phyloP scores from a whole-genome alignment of 2,329 filamentous ascomycete species.

The Scopulariopsis brevicaulis region DNA sequence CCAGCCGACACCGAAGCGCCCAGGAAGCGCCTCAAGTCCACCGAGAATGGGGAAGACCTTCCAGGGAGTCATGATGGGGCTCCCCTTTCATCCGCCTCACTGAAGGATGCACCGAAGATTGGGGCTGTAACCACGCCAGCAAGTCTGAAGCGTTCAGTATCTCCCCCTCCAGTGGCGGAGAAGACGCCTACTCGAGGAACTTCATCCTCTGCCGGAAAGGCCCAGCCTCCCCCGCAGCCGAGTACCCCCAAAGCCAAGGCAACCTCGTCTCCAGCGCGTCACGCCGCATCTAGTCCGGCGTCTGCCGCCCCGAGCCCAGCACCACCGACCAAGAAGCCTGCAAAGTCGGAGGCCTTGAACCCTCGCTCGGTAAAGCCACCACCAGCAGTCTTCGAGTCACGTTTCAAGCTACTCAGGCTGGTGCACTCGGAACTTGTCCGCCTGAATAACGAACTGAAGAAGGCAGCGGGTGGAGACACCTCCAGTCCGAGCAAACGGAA shows the following conservation, averaged over 20 bases:
- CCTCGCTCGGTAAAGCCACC: constrained; percentile 51
- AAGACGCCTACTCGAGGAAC: not conserved
- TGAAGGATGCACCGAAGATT: not conserved
- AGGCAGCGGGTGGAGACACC: constrained; percentile 16
- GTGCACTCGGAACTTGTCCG: constrained; percentile 55
- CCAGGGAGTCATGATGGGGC: not conserved
- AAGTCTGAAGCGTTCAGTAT: not conserved
- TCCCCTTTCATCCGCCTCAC: not conserved
- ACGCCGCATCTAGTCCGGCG: not conserved
- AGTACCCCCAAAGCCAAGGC: not conserved
- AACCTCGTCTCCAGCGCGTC: not conserved
- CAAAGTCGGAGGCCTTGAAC: constrained; percentile 46
- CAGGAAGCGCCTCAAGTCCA: constrained; percentile 16
- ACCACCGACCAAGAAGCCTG: constrained; percentile 8
- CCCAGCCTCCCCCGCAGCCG: constrained; percentile 1
- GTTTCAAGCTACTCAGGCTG: constrained; percentile 46
- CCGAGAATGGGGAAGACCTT: constrained; percentile 1
- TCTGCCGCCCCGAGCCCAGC: constrained; percentile 9
- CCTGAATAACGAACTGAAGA: constrained; percentile 52
- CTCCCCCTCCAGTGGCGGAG: not conserved
- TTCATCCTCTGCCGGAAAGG: not conserved
- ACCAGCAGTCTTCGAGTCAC: constrained; percentile 44
- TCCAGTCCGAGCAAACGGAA: not conserved
- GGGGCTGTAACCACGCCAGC: not conserved
- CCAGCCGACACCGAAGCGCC: not conserved